phyloP scores from a whole-genome alignment of 2,329 filamentous ascomycete species.

The Nannizziopsis barbatae region DNA sequence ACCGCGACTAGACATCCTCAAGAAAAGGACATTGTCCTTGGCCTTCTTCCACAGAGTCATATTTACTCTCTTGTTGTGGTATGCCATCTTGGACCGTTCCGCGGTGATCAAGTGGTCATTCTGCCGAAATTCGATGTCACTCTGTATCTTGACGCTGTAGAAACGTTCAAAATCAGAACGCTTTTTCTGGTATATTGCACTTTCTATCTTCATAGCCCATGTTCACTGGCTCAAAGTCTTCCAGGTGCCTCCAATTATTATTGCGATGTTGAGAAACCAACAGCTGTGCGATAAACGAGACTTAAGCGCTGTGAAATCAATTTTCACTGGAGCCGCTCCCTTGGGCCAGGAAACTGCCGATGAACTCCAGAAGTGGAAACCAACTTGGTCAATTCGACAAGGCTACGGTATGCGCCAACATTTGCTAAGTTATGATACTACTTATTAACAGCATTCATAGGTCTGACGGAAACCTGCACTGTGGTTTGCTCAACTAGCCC shows the following conservation, averaged over 20 bases:
- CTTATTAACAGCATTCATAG: constrained; percentile 26
- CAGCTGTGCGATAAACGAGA: constrained; percentile 55
- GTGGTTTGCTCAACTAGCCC: constrained; percentile 49
- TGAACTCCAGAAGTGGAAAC: constrained; percentile 51
- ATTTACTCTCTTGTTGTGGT: constrained; percentile 69
- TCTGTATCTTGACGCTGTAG: constrained; percentile 52
- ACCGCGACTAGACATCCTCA: constrained; percentile 24
- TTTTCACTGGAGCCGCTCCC: constrained; percentile 70
- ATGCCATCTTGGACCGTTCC: constrained; percentile 53
- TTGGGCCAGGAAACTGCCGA: constrained; percentile 60
- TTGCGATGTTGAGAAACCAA: constrained; percentile 58
- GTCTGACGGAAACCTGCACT: constrained; percentile 66
- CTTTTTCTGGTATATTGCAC: constrained; percentile 50
- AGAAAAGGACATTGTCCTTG: constrained; percentile 46
- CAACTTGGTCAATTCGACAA: constrained; percentile 55
- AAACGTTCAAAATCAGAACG: constrained; percentile 56
- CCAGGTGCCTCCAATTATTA: constrained; percentile 69
- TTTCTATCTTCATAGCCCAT: constrained; percentile 1
- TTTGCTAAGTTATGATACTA: background rate
- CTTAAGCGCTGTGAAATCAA: constrained; percentile 51
- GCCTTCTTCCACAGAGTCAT: constrained; percentile 68
- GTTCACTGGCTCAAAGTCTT: background rate
- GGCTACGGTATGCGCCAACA: constrained; percentile 49
- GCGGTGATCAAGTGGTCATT: constrained; percentile 62
- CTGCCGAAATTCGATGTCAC: constrained; percentile 63